Conservation (phyloP, 2,329 filamentous ascomycete genomes). For the Calonectria henricotiae region DNA sequence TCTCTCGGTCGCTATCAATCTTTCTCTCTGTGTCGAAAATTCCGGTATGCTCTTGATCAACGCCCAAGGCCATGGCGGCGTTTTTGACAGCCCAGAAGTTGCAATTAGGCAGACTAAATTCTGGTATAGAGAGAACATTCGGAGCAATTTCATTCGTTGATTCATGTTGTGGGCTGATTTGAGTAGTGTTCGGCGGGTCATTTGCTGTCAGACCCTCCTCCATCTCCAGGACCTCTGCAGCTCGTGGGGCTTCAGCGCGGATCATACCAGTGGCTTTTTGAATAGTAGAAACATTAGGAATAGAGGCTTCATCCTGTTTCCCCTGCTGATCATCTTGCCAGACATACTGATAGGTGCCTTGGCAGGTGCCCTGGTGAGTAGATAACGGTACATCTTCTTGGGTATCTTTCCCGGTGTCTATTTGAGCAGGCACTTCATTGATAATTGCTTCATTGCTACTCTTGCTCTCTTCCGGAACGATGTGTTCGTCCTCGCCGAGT, state of each 20-base stretch:
- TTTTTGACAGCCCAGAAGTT: neutral
- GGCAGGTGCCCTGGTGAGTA: neutral
- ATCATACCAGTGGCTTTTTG: neutral
- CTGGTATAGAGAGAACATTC: neutral
- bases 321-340: neutral
- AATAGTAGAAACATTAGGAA: neutral
- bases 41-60: neutral
- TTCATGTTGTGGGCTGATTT: neutral
- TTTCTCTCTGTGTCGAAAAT: neutral
- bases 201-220: neutral
- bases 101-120: neutral
- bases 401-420: neutral
- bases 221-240: neutral
- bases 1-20: neutral
- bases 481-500: too few relatives aligned
- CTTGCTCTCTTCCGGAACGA: neutral
- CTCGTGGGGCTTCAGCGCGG: neutral
- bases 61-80: neutral
- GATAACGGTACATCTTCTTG: neutral
- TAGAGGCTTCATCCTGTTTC: too few relatives aligned
- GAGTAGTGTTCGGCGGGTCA: neutral
- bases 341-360: neutral
- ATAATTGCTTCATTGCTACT: neutral
- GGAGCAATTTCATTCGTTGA: neutral
- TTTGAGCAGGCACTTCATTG: neutral